A percentile compares a stretch with the other conserved stretches of the same genome.
phyloP scores from a whole-genome alignment of 441 rosid species.

The Jatropha multifida region DNA sequence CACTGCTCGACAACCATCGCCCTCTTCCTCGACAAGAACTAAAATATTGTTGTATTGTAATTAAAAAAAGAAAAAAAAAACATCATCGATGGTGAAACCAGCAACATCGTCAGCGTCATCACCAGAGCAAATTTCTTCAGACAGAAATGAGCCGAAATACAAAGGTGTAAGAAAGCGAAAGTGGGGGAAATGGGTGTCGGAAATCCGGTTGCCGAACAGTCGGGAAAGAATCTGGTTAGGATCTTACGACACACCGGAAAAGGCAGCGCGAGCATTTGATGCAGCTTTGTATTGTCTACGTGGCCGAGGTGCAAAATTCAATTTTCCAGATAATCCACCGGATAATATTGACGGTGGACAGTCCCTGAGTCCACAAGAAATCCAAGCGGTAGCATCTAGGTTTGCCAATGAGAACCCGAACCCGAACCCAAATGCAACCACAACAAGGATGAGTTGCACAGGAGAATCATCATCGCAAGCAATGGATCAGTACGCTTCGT shows the following conservation, averaged over 20 bases:
- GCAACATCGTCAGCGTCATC: not conserved
- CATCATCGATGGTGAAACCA: not conserved
- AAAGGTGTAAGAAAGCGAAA: conserved; percentile 82
- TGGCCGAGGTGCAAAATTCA: conserved; percentile 58
- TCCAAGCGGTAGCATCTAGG: conserved; percentile 55
- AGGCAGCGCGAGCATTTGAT: conserved; percentile 93
- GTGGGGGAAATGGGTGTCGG: conserved; percentile 97
- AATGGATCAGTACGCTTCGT: too few species aligned
- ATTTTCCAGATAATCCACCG: conserved; percentile 67
- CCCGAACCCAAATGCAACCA: not conserved
- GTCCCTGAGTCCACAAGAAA: conserved; percentile 47
- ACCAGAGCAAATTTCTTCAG: conserved; percentile 6
- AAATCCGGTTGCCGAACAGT: conserved; percentile 85
- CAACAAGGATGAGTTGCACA: not conserved
- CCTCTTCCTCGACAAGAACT: not conserved
- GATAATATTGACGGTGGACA: conserved; percentile 37
- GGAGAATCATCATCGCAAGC: conserved; percentile 3
- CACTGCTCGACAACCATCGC: too few species aligned
- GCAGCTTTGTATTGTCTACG: conserved; percentile 78
- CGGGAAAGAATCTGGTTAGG: conserved; percentile 91
- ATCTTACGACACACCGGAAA: conserved; percentile 64
- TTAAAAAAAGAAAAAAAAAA: not conserved
- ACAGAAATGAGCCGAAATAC: conserved; percentile 40
- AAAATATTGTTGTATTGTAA: not conserved
- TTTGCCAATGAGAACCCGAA: conserved; percentile 41